These are phyloP conservation scores for Tagetes erecta DNA, from an alignment of 129 eudicot species.

Conservation along the genomic window DNA sequence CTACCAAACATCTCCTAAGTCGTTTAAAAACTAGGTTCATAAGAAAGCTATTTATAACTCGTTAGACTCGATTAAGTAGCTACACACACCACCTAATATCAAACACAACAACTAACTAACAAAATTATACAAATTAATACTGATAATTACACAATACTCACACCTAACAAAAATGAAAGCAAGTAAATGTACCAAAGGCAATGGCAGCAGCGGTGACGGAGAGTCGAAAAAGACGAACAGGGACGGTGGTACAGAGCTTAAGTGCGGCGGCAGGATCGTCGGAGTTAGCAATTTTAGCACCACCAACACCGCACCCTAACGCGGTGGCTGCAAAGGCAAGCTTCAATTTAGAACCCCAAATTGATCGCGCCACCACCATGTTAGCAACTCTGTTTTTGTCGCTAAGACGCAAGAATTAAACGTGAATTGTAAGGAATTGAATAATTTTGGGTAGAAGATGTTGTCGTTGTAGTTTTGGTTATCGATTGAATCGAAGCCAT, in stretches of 20 bases:
- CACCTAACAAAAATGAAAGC: not conserved
- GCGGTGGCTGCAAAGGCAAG: constrained; percentile 60
- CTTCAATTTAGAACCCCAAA: constrained; percentile 55
- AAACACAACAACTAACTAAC: not conserved
- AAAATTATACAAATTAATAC: no score
- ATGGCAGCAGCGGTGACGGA: constrained; percentile 70
- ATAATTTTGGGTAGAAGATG: not conserved
- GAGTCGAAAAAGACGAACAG: constrained; percentile 78
- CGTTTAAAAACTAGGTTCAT: no score
- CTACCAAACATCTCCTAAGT: no score
- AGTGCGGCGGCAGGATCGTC: constrained; percentile 77
- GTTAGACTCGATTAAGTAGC: no score
- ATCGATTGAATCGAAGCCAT: constrained; percentile 12
- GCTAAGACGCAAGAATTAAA: not conserved
- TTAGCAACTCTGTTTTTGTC: not conserved
- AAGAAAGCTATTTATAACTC: no score
- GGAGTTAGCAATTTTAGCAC: constrained; percentile 62
- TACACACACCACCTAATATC: no score
- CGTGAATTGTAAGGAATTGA: constrained; percentile 1
- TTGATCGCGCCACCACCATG: constrained; percentile 52
- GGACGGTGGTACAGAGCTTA: constrained; percentile 81
- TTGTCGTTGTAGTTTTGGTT: not conserved
- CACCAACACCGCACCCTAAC: constrained; percentile 60
- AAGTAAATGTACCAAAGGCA: constrained; percentile 60
- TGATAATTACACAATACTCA: not conserved